Base-by-base conservation (phyloP, 2,329 filamentous ascomycete species). In the Aspergillus cejpii region DNA sequence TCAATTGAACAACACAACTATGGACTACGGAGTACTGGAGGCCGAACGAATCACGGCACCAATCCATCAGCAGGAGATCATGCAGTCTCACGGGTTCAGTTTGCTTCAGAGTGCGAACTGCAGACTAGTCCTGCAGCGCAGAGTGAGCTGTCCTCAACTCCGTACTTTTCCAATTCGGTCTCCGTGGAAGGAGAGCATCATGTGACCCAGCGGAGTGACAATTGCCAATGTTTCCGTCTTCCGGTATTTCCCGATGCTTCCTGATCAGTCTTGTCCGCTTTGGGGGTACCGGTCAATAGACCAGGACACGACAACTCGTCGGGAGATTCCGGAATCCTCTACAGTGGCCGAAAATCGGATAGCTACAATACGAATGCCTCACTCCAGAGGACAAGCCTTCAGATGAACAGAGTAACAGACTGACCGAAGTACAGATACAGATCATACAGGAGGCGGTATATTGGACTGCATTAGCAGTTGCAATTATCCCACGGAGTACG, bases 241-340 rank as follows among this genome's bases (percentile, higher is more conserved):
- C 58, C 61, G 58, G 19, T 12, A 55, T 60, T 38, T 48, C 45
- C 61, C 61, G 60, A 52, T 24, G 5, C 19, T 40, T 48, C 41
- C 41, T 39, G 21, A 43, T 39, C 44, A 41, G 37, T 39, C 55
- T 56, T 62, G 59, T 52, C 59, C 55, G 47, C 52, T 60, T 64
- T 59, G 31, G 58, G 60, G 55, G 63, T 61, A 64, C 61, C 61
- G 61, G 34, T 41, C 34, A 34, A 47, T 41, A 26, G 46, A 45
- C 51, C 49, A 51, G 49, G 45, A 44, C 34, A 40, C 46, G 46
- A 41, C 39, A 48, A 48, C 20, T 1, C 4, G 3, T 60, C 59
- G 60, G 60, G 45, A 20, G 36, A 49, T 49, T 37, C 24, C 51
- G 58, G 57, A 28, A 37, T 19, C 31, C 14, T 14, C 14, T 36